phyloP scores from a whole-genome alignment of 805 yeast genomes.

The Jamesozyma jinghongensis region DNA sequence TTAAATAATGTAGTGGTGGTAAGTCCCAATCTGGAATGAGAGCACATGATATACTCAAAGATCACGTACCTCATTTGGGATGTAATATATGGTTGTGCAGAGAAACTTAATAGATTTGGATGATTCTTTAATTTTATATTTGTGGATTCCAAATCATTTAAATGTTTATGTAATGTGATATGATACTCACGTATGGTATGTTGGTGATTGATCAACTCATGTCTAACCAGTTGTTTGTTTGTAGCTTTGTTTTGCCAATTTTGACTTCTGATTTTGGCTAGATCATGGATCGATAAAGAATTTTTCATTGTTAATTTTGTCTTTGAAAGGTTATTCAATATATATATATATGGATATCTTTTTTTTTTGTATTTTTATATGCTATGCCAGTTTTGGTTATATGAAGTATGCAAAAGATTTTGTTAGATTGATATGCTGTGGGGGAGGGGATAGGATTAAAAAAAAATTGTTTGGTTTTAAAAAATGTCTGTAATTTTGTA shows the following conservation, averaged over 20 bases:
- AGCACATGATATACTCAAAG: slow-evolving; percentile 71
- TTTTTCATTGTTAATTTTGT: not conserved
- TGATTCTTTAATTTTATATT: not conserved
- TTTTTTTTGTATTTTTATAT: too few relatives aligned
- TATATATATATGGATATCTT: too few relatives aligned
- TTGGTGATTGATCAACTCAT: slow-evolving; percentile 42
- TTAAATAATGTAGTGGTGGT: slow-evolving; percentile 57
- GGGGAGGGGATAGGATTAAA: too few relatives aligned
- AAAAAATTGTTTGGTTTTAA: too few relatives aligned
- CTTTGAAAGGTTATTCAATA: not conserved
- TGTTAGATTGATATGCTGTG: too few relatives aligned
- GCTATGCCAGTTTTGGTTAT: too few relatives aligned
- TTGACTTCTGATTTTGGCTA: slow-evolving; percentile 11
- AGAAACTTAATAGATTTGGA: slow-evolving; percentile 20
- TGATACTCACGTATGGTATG: slow-evolving; percentile 36
- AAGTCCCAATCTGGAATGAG: slow-evolving; percentile 52
- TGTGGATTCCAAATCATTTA: not conserved
- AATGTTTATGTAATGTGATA: not conserved
- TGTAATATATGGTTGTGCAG: slow-evolving; percentile 34
- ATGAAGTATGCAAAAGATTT: too few relatives aligned
- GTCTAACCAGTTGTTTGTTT: slow-evolving; percentile 31
- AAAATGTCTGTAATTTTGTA: too few relatives aligned
- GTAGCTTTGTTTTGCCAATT: slow-evolving; percentile 12
- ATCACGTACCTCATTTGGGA: slow-evolving; percentile 61
- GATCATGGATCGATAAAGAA: not conserved